Conservation (phyloP, 2,329 filamentous ascomycete species). For the Alternaria gansuensis region DNA sequence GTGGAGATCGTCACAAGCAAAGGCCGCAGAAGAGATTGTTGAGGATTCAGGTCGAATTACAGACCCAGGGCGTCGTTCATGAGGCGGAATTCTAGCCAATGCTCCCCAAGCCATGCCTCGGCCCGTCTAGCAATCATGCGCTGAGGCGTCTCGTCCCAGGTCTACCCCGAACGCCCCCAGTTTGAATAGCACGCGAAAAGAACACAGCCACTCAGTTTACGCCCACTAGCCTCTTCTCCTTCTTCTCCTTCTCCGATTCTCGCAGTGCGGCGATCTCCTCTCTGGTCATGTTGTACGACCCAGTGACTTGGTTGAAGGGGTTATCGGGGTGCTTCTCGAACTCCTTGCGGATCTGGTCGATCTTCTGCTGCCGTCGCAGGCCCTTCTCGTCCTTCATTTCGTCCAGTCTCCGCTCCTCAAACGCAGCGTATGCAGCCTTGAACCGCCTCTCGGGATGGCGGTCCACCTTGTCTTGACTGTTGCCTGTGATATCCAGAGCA, state of each 20-base stretch:
- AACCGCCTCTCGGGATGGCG: conserved; percentile 86
- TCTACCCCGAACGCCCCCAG: conserved; percentile 31
- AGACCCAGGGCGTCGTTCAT: conserved; percentile 4
- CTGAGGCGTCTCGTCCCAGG: conserved; percentile 10
- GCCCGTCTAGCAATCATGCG: conserved; percentile 7
- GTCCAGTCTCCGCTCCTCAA: conserved; percentile 78
- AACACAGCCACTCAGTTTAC: conserved; percentile 19
- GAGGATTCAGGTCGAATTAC: conserved; percentile 4
- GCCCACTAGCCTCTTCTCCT: conserved; percentile 71
- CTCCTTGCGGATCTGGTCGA: conserved; percentile 85
- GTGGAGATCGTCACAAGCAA: conserved; percentile 13
- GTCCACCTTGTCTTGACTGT: conserved; percentile 77
- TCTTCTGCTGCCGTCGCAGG: conserved; percentile 81
- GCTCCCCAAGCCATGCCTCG: conserved; percentile 8
- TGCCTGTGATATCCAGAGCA: conserved; percentile 74
- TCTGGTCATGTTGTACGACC: conserved; percentile 77
- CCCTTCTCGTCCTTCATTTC: conserved; percentile 90
- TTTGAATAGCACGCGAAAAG: conserved; percentile 16
- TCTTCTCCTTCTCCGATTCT: conserved; percentile 73
- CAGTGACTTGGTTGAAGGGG: conserved; percentile 87
- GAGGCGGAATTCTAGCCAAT: conserved; percentile 5
- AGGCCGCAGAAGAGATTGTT: conserved; percentile 11
- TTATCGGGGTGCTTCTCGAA: conserved; percentile 96
- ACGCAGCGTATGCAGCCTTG: conserved; percentile 84
- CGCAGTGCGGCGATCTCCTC: conserved; percentile 76